Evolutionary conservation across 2,329 filamentous ascomycete species (phyloP), one percentile per base, ranked within the genome.

Genomic region (Cercospora sesami): DNA sequence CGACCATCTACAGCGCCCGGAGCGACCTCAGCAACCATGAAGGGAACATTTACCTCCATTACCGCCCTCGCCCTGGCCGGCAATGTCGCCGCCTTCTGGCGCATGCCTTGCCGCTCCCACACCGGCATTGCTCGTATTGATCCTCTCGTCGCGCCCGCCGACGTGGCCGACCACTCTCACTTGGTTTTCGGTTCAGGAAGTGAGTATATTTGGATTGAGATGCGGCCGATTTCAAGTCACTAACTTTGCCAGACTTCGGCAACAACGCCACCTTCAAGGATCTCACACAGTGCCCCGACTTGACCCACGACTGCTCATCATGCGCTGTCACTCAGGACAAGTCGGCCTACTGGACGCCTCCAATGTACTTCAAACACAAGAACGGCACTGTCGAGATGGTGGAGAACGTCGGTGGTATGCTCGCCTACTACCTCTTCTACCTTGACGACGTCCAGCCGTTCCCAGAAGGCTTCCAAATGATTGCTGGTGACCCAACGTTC

Each of bases 371-470:
- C 79, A 80, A 89, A 76, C 86, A 93, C 75, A 75, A 80, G 12
- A 90, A 91, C 73, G 87, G 90, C 66, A 83, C 88, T 65, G 87
- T 87, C 61, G 86, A 91, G 74, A 79, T 91, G 66, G 91, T 96
- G 57, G 80, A 85, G 1, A 89, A 95, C 78, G 86, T 90, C 61
- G 92, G 93, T 69, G 92, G 93, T 71, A 92, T 96, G 87, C 88
- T 96, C 77, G 91, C 90, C 16, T 97, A 98, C 85, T 97, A 97
- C 80, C 88, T 96, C 59, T 87, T 93, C 10, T 89, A 90, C 75
- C 85, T 87, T 57, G 85, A 85, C 8, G 81, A 85, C 55, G 80
- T 96, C 67, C 86, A 84, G 28, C 89, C 91, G 1, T 97, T 96
- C 82, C 93, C 92, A 1, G 77, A 85, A 12, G 86, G 87, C 58